Conservation (phyloP, 495 filamentous ascomycete genomes). For the Hypomontagnella submonticulosa region DNA sequence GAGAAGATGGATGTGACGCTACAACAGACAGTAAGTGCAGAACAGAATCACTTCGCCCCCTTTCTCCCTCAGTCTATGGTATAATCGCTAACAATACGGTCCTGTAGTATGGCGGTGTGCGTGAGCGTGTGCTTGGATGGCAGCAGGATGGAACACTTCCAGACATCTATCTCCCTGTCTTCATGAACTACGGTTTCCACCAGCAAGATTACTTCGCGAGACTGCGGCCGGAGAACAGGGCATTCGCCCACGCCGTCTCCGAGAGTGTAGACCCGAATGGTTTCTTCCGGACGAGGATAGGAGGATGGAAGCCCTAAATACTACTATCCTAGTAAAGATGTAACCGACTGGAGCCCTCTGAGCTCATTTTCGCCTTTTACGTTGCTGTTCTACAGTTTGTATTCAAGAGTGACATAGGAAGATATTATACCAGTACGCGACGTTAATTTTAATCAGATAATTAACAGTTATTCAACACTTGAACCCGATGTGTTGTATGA, state of each 20-base stretch:
- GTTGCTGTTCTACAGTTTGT: neutral
- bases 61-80: neutral
- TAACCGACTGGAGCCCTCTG: neutral
- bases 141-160: conserved; percentile 60
- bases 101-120: conserved; percentile 41
- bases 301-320: conserved; percentile 54
- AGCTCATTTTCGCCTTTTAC: neutral
- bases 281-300: conserved; percentile 65
- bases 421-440: neutral
- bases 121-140: conserved; percentile 44
- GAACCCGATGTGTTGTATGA: too few relatives aligned
- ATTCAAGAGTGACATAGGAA: neutral
- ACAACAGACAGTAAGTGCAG: conserved; percentile 46
- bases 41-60: neutral
- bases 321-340: neutral
- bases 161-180: conserved; percentile 63
- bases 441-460: neutral
- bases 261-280: conserved; percentile 61
- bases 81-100: conserved; percentile 9
- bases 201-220: conserved; percentile 66
- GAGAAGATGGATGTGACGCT: conserved; percentile 58
- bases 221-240: conserved; percentile 55
- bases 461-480: too few relatives aligned
- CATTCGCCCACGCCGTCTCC: conserved; percentile 53
- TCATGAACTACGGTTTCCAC: conserved; percentile 67